Percentiles rank a stretch among this genome's conserved stretches.
Evolutionary conservation across 148 eudicot genomes (phyloP).

Genomic region (Vaccinium macrocarpon): DNA sequence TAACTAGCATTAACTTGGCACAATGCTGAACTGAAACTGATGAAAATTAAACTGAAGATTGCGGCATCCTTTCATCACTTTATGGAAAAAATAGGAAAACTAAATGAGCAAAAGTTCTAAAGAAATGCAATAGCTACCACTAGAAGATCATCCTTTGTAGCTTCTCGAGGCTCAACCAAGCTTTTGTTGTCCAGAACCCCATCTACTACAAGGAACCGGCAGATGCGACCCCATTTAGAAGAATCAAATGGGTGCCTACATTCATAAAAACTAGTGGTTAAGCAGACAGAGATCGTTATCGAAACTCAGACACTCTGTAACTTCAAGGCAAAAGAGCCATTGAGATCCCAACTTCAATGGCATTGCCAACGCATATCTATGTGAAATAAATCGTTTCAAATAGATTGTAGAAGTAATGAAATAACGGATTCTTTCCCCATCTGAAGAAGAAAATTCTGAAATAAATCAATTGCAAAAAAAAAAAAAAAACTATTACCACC

Average conservation of each 20-base stretch:
- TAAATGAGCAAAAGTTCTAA: not conserved
- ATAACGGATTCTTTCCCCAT: not conserved
- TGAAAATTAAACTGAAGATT: not conserved
- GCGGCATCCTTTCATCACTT: not conserved
- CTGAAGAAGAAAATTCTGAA: too few relatives aligned
- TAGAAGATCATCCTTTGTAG: conserved; percentile 79
- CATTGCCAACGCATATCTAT: not conserved
- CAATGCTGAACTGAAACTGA: not conserved
- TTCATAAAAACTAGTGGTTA: conserved; percentile 17
- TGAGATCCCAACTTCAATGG: not conserved
- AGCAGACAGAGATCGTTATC: not conserved
- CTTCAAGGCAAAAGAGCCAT: not conserved
- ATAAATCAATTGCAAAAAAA: not conserved
- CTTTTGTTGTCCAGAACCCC: conserved; percentile 54
- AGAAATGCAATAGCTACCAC: conserved; percentile 52
- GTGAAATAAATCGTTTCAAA: not conserved
- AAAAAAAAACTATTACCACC: not conserved
- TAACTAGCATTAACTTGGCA: not conserved
- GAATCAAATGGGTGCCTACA: conserved; percentile 98
- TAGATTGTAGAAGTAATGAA: not conserved
- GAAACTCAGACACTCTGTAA: not conserved
- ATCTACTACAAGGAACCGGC: conserved; percentile 59
- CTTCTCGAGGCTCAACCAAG: conserved; percentile 85
- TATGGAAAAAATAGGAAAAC: not conserved
- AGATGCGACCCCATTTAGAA: conserved; percentile 97